Percentiles rank a stretch among this genome's conserved stretches.
These are phyloP conservation scores for Teunomyces pallodes DNA, from an alignment of 805 yeast species.

Conservation along the genomic window DNA sequence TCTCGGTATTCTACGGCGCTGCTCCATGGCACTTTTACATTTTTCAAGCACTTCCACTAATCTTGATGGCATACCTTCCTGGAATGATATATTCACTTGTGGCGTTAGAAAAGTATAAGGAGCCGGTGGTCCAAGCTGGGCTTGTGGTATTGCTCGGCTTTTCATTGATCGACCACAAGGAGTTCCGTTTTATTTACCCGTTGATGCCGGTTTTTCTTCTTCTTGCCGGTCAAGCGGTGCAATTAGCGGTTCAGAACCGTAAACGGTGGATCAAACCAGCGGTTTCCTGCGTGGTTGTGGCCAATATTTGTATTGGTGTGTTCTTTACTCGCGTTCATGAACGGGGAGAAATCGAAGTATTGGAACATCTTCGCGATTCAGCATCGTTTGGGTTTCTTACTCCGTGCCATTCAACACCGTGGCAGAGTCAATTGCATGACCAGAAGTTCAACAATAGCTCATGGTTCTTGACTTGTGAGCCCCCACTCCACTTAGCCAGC, in stretches of 20 bases:
- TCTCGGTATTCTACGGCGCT: conserved; percentile 80
- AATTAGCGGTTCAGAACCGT: background rate
- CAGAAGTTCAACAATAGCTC: conserved; percentile 34
- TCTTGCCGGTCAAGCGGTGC: conserved; percentile 39
- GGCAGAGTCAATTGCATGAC: conserved; percentile 80
- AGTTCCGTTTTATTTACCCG: conserved; percentile 85
- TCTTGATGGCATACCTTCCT: conserved; percentile 67
- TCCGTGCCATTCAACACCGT: conserved; percentile 98
- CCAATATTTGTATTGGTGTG: conserved; percentile 43
- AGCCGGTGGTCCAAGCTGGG: conserved; percentile 22
- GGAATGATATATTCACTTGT: conserved; percentile 36
- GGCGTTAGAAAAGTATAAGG: conserved; percentile 9
- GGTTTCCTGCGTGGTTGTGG: conserved; percentile 1
- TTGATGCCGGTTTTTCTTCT: conserved; percentile 68
- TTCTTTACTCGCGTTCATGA: conserved; percentile 74
- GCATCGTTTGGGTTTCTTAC: conserved; percentile 74
- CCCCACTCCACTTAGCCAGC: conserved; percentile 56
- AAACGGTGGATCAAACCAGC: background rate
- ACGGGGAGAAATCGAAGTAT: conserved; percentile 76
- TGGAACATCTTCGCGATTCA: conserved; percentile 49
- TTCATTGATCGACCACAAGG: conserved; percentile 78
- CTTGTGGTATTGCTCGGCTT: conserved; percentile 51
- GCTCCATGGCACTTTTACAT: conserved; percentile 85
- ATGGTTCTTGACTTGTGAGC: conserved; percentile 90
- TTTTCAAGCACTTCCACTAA: conserved; percentile 76